Percentiles rank a stretch among this genome's conserved stretches.
Evolutionary conservation across 164 flowering plant species (phyloP).

Genomic region (Kingdonia uniflora): DNA sequence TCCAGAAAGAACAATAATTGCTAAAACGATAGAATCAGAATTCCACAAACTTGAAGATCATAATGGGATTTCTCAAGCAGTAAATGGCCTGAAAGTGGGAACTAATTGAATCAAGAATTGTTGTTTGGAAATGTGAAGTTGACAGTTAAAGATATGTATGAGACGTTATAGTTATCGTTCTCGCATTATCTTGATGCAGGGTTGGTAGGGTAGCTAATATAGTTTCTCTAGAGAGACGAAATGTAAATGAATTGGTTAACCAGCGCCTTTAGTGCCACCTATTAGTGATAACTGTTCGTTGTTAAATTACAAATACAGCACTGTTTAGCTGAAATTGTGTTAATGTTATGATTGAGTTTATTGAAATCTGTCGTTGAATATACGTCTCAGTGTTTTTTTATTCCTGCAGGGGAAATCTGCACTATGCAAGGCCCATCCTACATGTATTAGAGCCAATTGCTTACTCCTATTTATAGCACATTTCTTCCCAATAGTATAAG

Average conservation of each 20-base stretch:
- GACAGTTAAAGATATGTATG: not conserved
- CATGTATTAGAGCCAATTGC: no score
- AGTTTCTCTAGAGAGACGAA: not conserved
- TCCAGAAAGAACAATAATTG: slow-evolving; percentile 41
- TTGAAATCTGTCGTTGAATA: no score
- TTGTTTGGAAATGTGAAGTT: not conserved
- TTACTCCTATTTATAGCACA: no score
- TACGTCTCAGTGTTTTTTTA: no score
- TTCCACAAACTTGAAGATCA: slow-evolving; percentile 30
- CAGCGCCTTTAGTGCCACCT: no score
- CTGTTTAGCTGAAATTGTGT: no score
- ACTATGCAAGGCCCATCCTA: no score
- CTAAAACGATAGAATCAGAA: slow-evolving; percentile 55
- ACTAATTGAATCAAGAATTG: slow-evolving; percentile 1
- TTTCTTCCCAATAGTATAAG: no score
- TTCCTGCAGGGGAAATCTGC: no score
- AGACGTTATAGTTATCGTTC: not conserved
- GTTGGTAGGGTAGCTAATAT: not conserved
- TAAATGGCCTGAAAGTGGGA: slow-evolving; percentile 16
- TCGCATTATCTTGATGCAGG: not conserved
- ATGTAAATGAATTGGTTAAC: not conserved
- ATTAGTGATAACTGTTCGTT: no score
- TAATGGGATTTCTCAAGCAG: slow-evolving; percentile 23
- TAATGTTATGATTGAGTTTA: no score
- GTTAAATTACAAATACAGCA: no score